A percentile compares a stretch with the other conserved stretches of the same genome.
These are phyloP conservation scores for Fusarium begoniae DNA, from an alignment of 2,329 filamentous ascomycete genomes.

Conservation along the genomic window DNA sequence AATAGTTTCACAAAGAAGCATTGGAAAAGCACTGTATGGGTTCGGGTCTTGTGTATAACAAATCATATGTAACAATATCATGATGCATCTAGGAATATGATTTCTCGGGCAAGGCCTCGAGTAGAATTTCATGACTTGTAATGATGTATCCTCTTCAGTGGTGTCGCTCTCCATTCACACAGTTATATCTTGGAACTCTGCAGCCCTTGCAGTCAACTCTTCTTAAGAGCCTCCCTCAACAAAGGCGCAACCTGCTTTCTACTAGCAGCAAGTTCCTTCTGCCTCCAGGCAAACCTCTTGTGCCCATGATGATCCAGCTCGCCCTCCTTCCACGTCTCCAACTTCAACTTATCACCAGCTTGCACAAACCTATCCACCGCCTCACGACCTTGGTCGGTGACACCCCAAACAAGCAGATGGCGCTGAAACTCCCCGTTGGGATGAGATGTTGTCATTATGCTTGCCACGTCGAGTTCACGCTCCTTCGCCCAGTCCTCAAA, in stretches of 20 bases:
- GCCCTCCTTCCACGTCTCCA: conserved; percentile 64
- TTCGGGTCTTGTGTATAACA: conserved; percentile 10
- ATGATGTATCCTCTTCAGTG: not conserved
- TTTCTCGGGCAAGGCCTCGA: not conserved
- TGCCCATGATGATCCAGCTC: conserved; percentile 53
- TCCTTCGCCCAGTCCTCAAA: conserved; percentile 65
- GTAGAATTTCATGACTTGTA: no score
- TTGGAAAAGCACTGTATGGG: not conserved
- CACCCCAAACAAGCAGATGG: conserved; percentile 74
- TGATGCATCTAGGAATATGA: not conserved
- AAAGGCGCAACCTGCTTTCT: conserved; percentile 76
- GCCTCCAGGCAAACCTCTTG: conserved; percentile 72
- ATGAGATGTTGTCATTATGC: conserved; percentile 75
- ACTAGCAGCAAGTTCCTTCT: conserved; percentile 68
- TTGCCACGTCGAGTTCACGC: conserved; percentile 67
- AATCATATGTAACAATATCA: conserved; percentile 21
- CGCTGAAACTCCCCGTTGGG: conserved; percentile 66
- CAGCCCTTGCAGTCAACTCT: conserved; percentile 21
- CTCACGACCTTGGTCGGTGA: conserved; percentile 57
- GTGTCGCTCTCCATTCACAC: not conserved
- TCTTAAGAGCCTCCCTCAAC: conserved; percentile 64
- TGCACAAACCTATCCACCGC: conserved; percentile 65
- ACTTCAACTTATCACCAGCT: conserved; percentile 59
- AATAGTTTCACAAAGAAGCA: not conserved
- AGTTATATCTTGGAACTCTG: conserved; percentile 19